Evolutionary conservation across 2,329 filamentous ascomycete genomes (phyloP).

Genomic region (Calonectria pseudoturangicola): DNA sequence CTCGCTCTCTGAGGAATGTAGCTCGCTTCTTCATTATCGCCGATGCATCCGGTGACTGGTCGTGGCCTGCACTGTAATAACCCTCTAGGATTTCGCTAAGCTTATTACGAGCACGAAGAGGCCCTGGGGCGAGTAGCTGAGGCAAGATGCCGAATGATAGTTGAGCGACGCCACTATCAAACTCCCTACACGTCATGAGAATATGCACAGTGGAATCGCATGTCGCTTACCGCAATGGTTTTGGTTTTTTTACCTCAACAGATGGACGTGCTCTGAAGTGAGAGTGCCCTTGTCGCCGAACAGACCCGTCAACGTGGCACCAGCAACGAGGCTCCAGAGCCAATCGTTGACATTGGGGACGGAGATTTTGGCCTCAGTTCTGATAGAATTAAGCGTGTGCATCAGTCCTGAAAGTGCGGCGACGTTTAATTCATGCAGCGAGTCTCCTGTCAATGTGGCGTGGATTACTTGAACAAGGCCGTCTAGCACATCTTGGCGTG

Average conservation of each 20-base stretch:
- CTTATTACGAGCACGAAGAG: slow-evolving; percentile 23
- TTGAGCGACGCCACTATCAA: slow-evolving; percentile 22
- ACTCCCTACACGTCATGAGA: slow-evolving; percentile 5
- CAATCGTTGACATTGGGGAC: not conserved
- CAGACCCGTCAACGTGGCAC: not conserved
- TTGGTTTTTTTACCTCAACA: slow-evolving; percentile 60
- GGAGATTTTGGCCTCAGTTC: not conserved
- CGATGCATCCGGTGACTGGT: slow-evolving; percentile 28
- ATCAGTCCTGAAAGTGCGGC: not conserved
- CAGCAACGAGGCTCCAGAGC: not conserved
- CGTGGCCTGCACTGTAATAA: slow-evolving; percentile 10
- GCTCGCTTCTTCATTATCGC: slow-evolving; percentile 20
- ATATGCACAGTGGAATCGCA: too few species aligned
- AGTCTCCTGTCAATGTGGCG: slow-evolving; percentile 31
- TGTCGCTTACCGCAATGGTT: too few species aligned
- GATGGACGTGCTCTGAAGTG: slow-evolving; percentile 47
- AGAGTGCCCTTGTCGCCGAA: not conserved
- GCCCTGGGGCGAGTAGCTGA: not conserved
- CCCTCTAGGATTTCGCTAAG: not conserved
- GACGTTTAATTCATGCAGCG: not conserved
- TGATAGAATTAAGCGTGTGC: not conserved
- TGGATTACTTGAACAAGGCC: slow-evolving; percentile 39
- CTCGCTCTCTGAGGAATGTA: slow-evolving; percentile 15
- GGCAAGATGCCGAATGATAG: slow-evolving; percentile 17
- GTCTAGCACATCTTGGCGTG: not conserved